phyloP scores from a whole-genome alignment of 192 early-diverging fungal genomes.

The Linnemannia zychae region DNA sequence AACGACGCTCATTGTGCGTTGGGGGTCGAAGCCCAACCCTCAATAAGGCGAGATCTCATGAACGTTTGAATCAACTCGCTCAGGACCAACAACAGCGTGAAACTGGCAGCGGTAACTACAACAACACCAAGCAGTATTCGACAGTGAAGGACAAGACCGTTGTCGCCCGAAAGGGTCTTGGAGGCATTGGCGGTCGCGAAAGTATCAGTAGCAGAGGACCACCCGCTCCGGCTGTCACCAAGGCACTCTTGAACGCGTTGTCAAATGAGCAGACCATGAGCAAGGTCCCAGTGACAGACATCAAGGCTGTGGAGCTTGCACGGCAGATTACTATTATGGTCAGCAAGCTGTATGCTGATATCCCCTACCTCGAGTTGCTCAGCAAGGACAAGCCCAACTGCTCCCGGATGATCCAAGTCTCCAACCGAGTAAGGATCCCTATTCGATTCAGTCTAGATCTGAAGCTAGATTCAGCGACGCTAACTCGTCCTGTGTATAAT shows the following conservation, averaged over 20 bases:
- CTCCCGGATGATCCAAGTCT: constrained; percentile 74
- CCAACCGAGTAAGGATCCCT: constrained; percentile 72
- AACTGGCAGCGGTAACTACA: not conserved
- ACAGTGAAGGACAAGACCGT: constrained; percentile 31
- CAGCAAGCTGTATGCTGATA: constrained; percentile 70
- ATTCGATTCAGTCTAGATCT: constrained; percentile 61
- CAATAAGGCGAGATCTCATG: constrained; percentile 28
- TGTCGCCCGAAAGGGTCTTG: constrained; percentile 54
- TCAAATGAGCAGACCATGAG: constrained; percentile 22
- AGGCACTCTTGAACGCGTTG: constrained; percentile 36
- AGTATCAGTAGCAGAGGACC: constrained; percentile 16
- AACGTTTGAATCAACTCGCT: constrained; percentile 18
- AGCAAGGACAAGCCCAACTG: constrained; percentile 70
- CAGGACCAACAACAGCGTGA: constrained; percentile 8
- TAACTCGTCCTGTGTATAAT: constrained; percentile 4
- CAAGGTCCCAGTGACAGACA: constrained; percentile 71
- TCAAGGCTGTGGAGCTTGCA: constrained; percentile 85
- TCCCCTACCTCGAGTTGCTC: constrained; percentile 81
- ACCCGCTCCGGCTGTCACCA: constrained; percentile 35
- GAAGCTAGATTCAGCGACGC: not conserved
- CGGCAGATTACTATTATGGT: constrained; percentile 90
- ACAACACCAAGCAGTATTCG: not conserved
- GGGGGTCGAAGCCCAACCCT: constrained; percentile 5
- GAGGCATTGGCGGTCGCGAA: constrained; percentile 4
- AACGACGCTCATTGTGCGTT: constrained; percentile 16